Conservation (phyloP, 2,329 filamentous ascomycete genomes). For the Epichloe coenophiala region DNA sequence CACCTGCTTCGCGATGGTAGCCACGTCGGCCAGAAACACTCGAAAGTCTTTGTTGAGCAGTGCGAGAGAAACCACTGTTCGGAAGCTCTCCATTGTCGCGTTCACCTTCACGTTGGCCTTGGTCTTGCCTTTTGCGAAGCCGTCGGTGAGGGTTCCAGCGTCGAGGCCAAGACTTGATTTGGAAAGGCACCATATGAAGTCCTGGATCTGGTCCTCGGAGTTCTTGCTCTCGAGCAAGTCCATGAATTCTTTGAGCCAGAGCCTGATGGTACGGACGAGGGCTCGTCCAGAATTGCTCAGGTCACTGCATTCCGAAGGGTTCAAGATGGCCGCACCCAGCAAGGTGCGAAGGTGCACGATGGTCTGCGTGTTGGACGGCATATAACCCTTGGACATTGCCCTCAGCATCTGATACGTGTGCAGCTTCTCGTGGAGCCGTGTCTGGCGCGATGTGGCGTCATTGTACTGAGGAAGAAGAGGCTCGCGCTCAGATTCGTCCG, state of each 20-base stretch:
- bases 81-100: conserved; percentile 59
- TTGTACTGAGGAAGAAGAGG: conserved; percentile 73
- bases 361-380: conserved; percentile 80
- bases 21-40: conserved; percentile 68
- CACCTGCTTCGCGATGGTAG: conserved; percentile 66
- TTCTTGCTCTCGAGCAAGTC: conserved; percentile 78
- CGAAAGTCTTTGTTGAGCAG: conserved; percentile 86
- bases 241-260: conserved; percentile 68
- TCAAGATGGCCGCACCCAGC: conserved; percentile 64
- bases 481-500: conserved; percentile 46
- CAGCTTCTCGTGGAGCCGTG: conserved; percentile 72
- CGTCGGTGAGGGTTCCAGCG: conserved; percentile 15
- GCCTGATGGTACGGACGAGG: conserved; percentile 56
- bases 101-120: conserved; percentile 19
- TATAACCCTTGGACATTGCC: conserved; percentile 69
- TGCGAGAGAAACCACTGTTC: conserved; percentile 71
- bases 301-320: conserved; percentile 46
- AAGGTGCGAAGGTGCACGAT: conserved; percentile 70
- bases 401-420: conserved; percentile 87
- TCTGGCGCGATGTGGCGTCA: conserved; percentile 68
- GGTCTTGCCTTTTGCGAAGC: conserved; percentile 16
- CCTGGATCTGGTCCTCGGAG: conserved; percentile 70
- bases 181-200: conserved; percentile 75
- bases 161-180: conserved; percentile 48
- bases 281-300: conserved; percentile 67